phyloP scores from a whole-genome alignment of 495 filamentous ascomycete species.

The Aspergillus incahuasiensis region DNA sequence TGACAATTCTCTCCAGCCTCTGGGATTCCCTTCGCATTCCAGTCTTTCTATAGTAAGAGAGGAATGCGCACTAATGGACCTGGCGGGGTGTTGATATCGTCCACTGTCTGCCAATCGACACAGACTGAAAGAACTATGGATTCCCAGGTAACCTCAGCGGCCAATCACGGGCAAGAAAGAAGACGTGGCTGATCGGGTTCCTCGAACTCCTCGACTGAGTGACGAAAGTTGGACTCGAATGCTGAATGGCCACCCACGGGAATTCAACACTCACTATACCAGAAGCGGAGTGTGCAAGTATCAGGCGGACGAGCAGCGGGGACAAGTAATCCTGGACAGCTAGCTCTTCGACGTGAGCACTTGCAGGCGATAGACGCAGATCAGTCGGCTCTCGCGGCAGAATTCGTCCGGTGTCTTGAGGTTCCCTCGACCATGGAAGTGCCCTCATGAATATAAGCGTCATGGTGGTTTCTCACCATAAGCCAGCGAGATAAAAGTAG shows the following conservation, averaged over 20 bases:
- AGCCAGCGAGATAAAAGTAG: constrained; percentile 16
- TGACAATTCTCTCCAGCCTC: constrained; percentile 34
- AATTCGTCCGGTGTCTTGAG: neutral
- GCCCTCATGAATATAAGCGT: constrained; percentile 30
- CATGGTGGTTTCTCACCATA: constrained; percentile 25
- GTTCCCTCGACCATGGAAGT: constrained; percentile 2
- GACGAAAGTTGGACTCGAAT: constrained; percentile 13
- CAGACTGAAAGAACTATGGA: constrained; percentile 23
- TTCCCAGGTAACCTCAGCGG: constrained; percentile 3
- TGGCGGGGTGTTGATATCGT: constrained; percentile 23
- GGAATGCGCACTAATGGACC: constrained; percentile 33
- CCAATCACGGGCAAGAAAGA: constrained; percentile 27
- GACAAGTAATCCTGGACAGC: constrained; percentile 7
- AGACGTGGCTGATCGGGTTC: constrained; percentile 23
- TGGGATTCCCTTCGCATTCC: constrained; percentile 39
- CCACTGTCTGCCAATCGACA: constrained; percentile 20
- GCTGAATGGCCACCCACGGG: constrained; percentile 32
- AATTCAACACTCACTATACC: constrained; percentile 41
- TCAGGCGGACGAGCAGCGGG: constrained; percentile 24
- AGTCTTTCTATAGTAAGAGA: constrained; percentile 29
- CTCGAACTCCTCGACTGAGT: constrained; percentile 16
- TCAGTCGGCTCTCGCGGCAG: constrained; percentile 6
- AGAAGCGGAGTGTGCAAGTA: constrained; percentile 24
- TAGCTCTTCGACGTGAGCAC: constrained; percentile 5
- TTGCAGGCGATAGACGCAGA: constrained; percentile 8